Conservation (phyloP, 768 basidiomycete genomes). For the Podaxis rugospora region DNA sequence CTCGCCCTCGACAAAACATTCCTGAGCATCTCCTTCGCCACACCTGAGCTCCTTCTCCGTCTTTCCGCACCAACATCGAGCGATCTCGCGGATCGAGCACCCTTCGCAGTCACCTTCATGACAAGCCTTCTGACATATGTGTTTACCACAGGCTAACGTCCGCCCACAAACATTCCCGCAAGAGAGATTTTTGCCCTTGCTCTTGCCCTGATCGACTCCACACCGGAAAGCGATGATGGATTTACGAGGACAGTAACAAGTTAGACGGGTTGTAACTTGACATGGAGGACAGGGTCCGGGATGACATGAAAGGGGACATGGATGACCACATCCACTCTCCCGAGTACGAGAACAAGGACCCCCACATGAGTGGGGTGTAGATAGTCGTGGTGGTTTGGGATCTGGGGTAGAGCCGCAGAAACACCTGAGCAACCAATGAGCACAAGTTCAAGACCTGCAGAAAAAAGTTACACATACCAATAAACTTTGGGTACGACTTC, state of each 20-base stretch:
- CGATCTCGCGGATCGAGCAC: slow-evolving; percentile 52
- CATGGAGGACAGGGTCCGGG: slow-evolving; percentile 98
- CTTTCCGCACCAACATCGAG: slow-evolving; percentile 80
- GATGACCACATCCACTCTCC: slow-evolving; percentile 62
- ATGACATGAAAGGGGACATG: slow-evolving; percentile 84
- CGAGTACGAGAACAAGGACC: slow-evolving; percentile 61
- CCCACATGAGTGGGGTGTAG: slow-evolving; percentile 76
- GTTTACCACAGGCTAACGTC: slow-evolving; percentile 64
- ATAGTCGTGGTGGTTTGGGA: slow-evolving; percentile 63
- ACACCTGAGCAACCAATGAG: slow-evolving; percentile 46
- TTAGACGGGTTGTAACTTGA: slow-evolving; percentile 66
- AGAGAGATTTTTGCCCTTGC: slow-evolving; percentile 27
- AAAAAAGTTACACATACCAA: slow-evolving; percentile 38
- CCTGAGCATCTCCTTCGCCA: slow-evolving; percentile 49
- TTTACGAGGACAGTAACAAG: slow-evolving; percentile 75
- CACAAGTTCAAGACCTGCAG: not conserved
- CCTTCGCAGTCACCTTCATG: slow-evolving; percentile 72
- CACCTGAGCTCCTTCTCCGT: slow-evolving; percentile 57
- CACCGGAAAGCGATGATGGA: slow-evolving; percentile 56
- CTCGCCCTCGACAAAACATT: slow-evolving; percentile 37
- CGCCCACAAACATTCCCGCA: slow-evolving; percentile 42
- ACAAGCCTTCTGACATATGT: slow-evolving; percentile 64
- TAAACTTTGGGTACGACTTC: slow-evolving; percentile 61
- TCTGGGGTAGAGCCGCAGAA: slow-evolving; percentile 78
- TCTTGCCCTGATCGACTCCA: slow-evolving; percentile 32